Conservation (phyloP, 2,329 filamentous ascomycete genomes). For the Metarhizium sp. region DNA sequence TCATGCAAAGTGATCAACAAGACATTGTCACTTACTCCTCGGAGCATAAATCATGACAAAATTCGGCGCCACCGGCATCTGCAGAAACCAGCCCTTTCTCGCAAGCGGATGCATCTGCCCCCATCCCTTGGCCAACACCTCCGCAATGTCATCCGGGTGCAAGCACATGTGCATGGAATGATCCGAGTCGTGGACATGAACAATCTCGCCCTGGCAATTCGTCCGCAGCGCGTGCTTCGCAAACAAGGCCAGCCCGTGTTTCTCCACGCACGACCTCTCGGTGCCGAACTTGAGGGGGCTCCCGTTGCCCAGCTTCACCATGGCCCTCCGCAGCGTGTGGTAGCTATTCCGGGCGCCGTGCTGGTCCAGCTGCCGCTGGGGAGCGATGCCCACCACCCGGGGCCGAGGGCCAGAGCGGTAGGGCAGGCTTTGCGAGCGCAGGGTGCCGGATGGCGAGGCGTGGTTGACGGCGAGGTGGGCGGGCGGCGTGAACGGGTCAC, state of each 20-base stretch:
- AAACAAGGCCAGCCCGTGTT: constrained; percentile 71
- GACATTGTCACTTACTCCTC: constrained; percentile 31
- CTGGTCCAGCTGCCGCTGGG: constrained; percentile 71
- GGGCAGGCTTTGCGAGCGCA: constrained; percentile 44
- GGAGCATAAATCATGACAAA: constrained; percentile 83
- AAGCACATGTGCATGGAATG: constrained; percentile 71
- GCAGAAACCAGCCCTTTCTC: constrained; percentile 51
- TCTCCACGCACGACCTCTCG: constrained; percentile 69
- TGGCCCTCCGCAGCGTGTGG: constrained; percentile 39
- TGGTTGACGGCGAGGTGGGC: constrained; percentile 34
- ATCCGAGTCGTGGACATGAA: constrained; percentile 70
- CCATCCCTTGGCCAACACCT: constrained; percentile 69
- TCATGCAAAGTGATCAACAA: too few relatives aligned
- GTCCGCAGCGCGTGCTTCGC: constrained; percentile 54
- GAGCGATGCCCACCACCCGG: constrained; percentile 64
- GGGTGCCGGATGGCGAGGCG: constrained; percentile 48
- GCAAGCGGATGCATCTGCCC: constrained; percentile 63
- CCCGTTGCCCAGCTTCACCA: constrained; percentile 40
- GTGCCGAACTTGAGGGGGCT: constrained; percentile 43
- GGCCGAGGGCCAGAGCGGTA: constrained; percentile 56
- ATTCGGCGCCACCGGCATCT: constrained; percentile 59
- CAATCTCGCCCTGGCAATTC: constrained; percentile 72
- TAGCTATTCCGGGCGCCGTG: constrained; percentile 45
- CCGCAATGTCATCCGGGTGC: constrained; percentile 66
- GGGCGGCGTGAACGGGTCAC: constrained; percentile 57